Evolutionary conservation across 441 rosid species (phyloP).

Genomic region (Flueggea neowawraea): DNA sequence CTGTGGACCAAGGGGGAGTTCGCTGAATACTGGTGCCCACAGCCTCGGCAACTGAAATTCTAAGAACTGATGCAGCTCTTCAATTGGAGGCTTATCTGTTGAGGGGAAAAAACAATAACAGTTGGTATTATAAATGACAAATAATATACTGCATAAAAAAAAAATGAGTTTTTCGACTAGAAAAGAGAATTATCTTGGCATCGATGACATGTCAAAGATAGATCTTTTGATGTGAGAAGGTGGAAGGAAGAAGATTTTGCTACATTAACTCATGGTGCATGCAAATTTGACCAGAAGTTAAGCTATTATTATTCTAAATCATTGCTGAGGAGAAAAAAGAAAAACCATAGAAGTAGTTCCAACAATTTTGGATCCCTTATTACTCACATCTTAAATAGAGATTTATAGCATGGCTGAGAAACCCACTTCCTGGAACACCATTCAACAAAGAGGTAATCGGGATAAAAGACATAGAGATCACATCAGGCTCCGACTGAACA

Average conservation of each 20-base stretch:
- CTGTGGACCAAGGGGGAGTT: slow-evolving; percentile 93
- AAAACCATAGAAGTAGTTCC: too few species aligned
- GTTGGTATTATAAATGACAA: background rate
- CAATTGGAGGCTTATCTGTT: slow-evolving; percentile 92
- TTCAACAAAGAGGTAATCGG: slow-evolving; percentile 91
- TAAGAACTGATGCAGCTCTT: slow-evolving; percentile 89
- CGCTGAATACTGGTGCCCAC: slow-evolving; percentile 98
- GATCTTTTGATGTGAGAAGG: too few species aligned
- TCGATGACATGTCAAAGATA: too few species aligned
- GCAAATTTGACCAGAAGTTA: too few species aligned
- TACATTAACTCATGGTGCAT: too few species aligned
- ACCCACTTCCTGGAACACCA: slow-evolving; percentile 94
- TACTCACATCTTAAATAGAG: slow-evolving; percentile 91
- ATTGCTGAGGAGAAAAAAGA: background rate
- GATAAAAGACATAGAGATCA: slow-evolving; percentile 83
- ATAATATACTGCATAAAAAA: background rate
- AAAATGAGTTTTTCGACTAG: background rate
- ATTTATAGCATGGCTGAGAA: slow-evolving; percentile 95
- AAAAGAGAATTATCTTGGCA: too few species aligned
- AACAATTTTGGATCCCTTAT: background rate
- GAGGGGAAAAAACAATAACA: background rate
- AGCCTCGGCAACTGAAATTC: slow-evolving; percentile 98
- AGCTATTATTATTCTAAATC: too few species aligned
- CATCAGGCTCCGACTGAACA: slow-evolving; percentile 89
- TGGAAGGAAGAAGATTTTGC: too few species aligned